A percentile compares a stretch with the other conserved stretches of the same genome.
Evolutionary conservation across 1,139 yeast genomes (phyloP).

Genomic region (Yamadazyma trypodendri): DNA sequence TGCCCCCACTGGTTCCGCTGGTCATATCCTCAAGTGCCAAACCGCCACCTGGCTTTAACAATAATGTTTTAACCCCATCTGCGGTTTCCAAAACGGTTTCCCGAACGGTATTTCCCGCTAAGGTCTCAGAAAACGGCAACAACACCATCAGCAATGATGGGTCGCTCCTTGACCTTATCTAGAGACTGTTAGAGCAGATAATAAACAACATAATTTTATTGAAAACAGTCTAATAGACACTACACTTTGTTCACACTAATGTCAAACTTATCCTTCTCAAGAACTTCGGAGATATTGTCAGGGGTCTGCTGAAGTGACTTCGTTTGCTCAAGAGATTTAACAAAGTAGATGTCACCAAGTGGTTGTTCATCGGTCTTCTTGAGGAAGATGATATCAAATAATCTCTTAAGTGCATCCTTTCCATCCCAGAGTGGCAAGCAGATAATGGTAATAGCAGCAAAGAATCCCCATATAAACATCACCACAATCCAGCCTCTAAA

Average conservation of each 20-base stretch:
- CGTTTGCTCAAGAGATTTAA: constrained; percentile 12
- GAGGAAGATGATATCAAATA: constrained; percentile 11
- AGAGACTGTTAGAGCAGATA: too few species aligned
- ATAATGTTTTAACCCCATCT: constrained; percentile 12
- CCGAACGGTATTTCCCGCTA: background rate
- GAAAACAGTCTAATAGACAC: background rate
- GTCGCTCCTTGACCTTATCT: constrained; percentile 11
- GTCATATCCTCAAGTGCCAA: constrained; percentile 4
- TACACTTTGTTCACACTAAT: constrained; percentile 6
- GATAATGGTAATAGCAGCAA: constrained; percentile 32
- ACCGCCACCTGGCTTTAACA: constrained; percentile 16
- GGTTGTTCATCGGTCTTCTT: constrained; percentile 12
- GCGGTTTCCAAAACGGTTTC: constrained; percentile 4
- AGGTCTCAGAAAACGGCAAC: background rate
- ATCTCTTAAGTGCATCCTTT: constrained; percentile 14
- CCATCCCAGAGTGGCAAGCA: constrained; percentile 39
- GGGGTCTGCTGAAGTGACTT: constrained; percentile 2
- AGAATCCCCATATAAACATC: constrained; percentile 29
- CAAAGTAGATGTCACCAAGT: constrained; percentile 15
- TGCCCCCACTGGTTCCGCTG: constrained; percentile 3
- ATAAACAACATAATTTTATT: background rate
- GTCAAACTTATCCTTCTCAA: constrained; percentile 7
- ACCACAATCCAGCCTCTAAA: constrained; percentile 34
- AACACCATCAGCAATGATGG: constrained; percentile 2
- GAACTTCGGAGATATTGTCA: background rate